phyloP scores from a whole-genome alignment of 1,284 basidiomycete species.

The Ganoderma boninense region DNA sequence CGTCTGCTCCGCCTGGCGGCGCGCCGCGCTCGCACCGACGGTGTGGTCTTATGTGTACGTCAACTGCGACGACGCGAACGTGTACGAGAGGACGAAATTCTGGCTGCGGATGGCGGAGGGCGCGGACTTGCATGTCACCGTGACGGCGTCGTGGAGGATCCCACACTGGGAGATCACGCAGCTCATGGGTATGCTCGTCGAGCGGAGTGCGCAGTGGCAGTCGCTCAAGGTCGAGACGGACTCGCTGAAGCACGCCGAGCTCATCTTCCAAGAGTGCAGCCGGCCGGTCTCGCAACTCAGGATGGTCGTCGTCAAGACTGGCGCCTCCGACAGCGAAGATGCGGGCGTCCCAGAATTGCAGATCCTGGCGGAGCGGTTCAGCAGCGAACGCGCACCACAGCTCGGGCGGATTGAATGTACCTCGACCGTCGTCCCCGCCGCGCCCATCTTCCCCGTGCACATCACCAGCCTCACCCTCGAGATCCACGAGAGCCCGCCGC shows the following conservation, averaged over 20 bases:
- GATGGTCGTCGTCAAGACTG: slow-evolving; percentile 32
- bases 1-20: slow-evolving; percentile 68
- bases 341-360: slow-evolving; percentile 21
- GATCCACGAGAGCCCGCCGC: slow-evolving; percentile 34
- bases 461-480: slow-evolving; percentile 49
- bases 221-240: slow-evolving; percentile 50
- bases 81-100: slow-evolving; percentile 51
- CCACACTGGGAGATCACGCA: slow-evolving; percentile 33
- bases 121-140: slow-evolving; percentile 52
- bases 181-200: slow-evolving; percentile 52
- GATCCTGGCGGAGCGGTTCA: slow-evolving; percentile 43
- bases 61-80: slow-evolving; percentile 54
- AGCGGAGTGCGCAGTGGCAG: slow-evolving; percentile 53
- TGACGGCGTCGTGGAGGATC: slow-evolving; percentile 46
- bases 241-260: slow-evolving; percentile 48
- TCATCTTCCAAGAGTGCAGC: slow-evolving; percentile 43
- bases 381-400: slow-evolving; percentile 42
- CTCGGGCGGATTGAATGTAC: slow-evolving; percentile 45
- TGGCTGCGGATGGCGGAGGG: slow-evolving; percentile 59
- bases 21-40: slow-evolving; percentile 56
- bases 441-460: slow-evolving; percentile 46
- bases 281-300: slow-evolving; percentile 32
- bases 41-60: slow-evolving; percentile 69
- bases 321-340: slow-evolving; percentile 32
- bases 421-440: slow-evolving; percentile 46